phyloP scores from a whole-genome alignment of 805 yeast species.

The Wickerhamiella domercqiae region DNA sequence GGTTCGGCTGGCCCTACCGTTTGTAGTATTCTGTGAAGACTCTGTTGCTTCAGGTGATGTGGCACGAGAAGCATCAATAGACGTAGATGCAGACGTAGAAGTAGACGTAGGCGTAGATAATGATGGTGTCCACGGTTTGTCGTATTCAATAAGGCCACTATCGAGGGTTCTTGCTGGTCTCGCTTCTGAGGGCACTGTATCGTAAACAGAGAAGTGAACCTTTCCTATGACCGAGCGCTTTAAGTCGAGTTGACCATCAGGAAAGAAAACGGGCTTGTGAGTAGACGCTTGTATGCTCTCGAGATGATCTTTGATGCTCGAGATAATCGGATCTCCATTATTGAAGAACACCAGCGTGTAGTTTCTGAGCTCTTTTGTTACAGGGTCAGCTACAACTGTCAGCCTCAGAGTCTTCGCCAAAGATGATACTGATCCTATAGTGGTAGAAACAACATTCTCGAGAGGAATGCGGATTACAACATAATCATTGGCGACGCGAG shows the following conservation, averaged over 20 bases:
- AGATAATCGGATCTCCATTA: neutral
- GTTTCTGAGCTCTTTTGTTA: constrained; percentile 1
- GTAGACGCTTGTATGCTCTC: neutral
- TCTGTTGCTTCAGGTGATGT: too few relatives aligned
- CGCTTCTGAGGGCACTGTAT: neutral
- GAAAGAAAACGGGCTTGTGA: neutral
- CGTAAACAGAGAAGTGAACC: neutral
- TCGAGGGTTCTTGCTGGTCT: too few relatives aligned
- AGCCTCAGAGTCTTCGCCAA: constrained; percentile 31
- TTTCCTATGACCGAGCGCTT: neutral
- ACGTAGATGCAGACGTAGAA: too few relatives aligned
- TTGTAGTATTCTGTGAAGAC: too few relatives aligned
- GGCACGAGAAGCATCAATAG: too few relatives aligned
- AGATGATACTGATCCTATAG: constrained; percentile 40
- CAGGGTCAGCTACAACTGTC: constrained; percentile 3
- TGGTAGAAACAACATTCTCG: constrained; percentile 46
- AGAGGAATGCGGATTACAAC: constrained; percentile 68
- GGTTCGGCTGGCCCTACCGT: too few relatives aligned
- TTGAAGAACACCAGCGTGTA: neutral
- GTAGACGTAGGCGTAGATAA: too few relatives aligned
- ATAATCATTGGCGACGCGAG: constrained; percentile 52
- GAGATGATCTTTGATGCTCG: neutral
- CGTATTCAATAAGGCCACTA: too few relatives aligned
- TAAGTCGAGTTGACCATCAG: neutral
- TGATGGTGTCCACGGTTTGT: too few relatives aligned